These are phyloP conservation scores for Nakazawaea populi DNA, from an alignment of 805 yeast species.

Conservation along the genomic window DNA sequence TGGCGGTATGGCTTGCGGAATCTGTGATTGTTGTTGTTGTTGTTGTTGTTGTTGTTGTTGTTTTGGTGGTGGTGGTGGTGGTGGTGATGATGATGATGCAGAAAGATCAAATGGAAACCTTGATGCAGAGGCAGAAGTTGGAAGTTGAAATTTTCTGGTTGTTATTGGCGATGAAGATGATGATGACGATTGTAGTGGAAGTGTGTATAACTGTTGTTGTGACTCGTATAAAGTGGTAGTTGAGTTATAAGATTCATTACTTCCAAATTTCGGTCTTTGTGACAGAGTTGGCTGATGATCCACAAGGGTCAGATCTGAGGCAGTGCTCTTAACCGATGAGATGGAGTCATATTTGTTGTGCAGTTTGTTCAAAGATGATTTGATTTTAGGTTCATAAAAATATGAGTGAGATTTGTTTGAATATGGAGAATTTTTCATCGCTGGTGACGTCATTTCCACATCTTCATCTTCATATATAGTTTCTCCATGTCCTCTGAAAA, in stretches of 20 bases:
- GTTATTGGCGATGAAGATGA: not conserved
- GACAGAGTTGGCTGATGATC: not conserved
- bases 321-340: not conserved
- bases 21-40: not conserved
- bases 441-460: not conserved
- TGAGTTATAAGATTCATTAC: not conserved
- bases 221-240: not conserved
- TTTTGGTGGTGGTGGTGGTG: not conserved
- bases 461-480: not conserved
- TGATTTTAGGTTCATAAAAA: not conserved
- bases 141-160: not conserved
- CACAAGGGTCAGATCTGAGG: conserved; percentile 5
- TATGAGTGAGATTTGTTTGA: not conserved
- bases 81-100: not conserved
- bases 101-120: not conserved
- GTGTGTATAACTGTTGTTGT: not conserved
- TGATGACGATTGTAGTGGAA: not conserved
- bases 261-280: not conserved
- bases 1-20: not conserved
- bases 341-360: conserved; percentile 5
- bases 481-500: no score
- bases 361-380: not conserved
- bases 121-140: not conserved
- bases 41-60: not conserved
- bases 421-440: not conserved